Evolutionary conservation across 2,329 filamentous ascomycete species (phyloP), one percentile per base, ranked within the genome.

Genomic region (Arachnomyces sp.): DNA sequence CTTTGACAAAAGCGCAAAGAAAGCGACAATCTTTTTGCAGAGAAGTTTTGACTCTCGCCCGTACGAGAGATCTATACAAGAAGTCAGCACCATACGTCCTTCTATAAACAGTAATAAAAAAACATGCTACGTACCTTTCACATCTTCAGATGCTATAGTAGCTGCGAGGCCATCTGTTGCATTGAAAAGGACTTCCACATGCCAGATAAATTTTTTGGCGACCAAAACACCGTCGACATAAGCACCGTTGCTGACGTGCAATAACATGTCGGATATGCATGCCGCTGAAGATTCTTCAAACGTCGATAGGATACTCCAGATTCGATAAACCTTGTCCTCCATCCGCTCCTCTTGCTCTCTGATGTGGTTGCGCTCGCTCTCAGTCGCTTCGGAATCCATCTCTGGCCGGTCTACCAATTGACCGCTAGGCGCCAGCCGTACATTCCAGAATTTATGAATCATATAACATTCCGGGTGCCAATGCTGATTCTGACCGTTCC

Each of bases 391-490:
- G 31, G 67, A 65, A 38, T 76, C 72, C 8, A 63, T 52, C 38
- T 66, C 59, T 3, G 62, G 59, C 13, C 53, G 64, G 42, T 72
- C 66, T 28, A 70, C 57, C 8, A 65, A 59, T 42, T 80, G 72
- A 31, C 74, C 73, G 8, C 76, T 72, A 17, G 80, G 74, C 8
- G 80, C 79, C 29, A 98, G 72, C 38, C 92, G 82, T 44, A 98
- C 92, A 59, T 96, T 98, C 92, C 92, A 98, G 65, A 96, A 98
- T 58, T 98, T 98, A 69, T 98, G 92, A 47, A 98, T 98, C 92
- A 98, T 98, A 66, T 98, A 98, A 65, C 92, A 98, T 65, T 98
- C 92, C 2, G 92, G 92, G 60, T 98, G 92, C 92, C 92, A 98
- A 61, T 98, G 92, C 58, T 98, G 92, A 59, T 96, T 95, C 60